Percentiles rank a stretch among this genome's conserved stretches.
Evolutionary conservation across 108 stramenopile genomes (phyloP).

Genomic region (Craspedostauros australis): DNA sequence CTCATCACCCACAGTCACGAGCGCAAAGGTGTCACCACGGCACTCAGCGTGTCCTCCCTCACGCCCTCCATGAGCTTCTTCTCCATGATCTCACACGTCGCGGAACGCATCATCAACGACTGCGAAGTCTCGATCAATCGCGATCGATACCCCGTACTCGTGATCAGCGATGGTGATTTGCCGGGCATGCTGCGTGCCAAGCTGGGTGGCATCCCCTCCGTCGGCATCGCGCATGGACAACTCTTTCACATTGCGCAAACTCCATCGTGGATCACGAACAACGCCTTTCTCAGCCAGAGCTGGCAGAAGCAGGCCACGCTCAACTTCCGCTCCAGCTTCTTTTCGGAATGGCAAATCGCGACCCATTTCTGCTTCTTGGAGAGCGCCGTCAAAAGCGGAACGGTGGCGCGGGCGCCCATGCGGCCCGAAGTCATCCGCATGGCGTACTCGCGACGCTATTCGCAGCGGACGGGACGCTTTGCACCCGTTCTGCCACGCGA

Average conservation of each 20-base stretch:
- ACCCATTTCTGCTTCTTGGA: constrained; percentile 22
- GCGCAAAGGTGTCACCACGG: constrained; percentile 14
- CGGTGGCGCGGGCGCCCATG: constrained; percentile 14
- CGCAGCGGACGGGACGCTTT: neutral
- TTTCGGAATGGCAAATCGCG: constrained; percentile 23
- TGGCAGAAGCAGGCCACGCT: constrained; percentile 13
- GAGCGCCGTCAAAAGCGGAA: neutral
- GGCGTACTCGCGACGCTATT: constrained; percentile 2
- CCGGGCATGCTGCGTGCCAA: constrained; percentile 29
- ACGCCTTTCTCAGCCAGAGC: neutral
- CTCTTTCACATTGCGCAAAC: constrained; percentile 19
- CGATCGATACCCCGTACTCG: constrained; percentile 16
- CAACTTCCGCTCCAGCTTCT: constrained; percentile 8
- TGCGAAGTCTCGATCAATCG: constrained; percentile 17
- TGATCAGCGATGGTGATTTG: constrained; percentile 24
- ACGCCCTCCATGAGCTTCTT: constrained; percentile 3
- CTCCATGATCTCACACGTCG: constrained; percentile 4
- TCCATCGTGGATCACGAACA: constrained; percentile 12
- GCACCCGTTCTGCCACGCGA: neutral
- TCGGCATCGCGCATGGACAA: constrained; percentile 28
- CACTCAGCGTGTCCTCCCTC: constrained; percentile 21
- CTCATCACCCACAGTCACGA: no score
- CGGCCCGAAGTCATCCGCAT: constrained; percentile 19
- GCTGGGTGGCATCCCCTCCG: constrained; percentile 24
- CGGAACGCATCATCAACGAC: constrained; percentile 21